Evolutionary conservation across 208 protist species (phyloP).

Genomic region (Trypanosomatidae sp.): DNA sequence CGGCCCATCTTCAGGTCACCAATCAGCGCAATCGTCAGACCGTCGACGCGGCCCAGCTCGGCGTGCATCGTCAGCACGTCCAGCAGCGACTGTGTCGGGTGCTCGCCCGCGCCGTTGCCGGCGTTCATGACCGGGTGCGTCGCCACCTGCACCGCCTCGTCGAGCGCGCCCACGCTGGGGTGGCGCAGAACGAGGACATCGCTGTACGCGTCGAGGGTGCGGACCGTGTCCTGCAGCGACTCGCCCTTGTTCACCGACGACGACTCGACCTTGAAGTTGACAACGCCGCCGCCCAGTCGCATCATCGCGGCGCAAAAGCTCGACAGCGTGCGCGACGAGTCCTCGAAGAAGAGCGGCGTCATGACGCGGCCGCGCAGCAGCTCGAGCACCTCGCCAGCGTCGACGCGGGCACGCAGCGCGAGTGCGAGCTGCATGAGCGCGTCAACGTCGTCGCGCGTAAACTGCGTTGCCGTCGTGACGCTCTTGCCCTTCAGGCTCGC

Average conservation of each 20-base stretch:
- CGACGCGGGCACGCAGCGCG: constrained; percentile 23
- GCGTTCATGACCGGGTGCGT: constrained; percentile 92
- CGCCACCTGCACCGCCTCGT: constrained; percentile 34
- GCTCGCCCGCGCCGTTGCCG: constrained; percentile 96
- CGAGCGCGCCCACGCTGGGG: constrained; percentile 78
- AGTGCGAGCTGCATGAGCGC: constrained; percentile 39
- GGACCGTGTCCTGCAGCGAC: constrained; percentile 75
- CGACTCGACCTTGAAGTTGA: constrained; percentile 71
- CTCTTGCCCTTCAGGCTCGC: constrained; percentile 48
- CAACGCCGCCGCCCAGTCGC: constrained; percentile 61
- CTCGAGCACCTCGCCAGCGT: constrained; percentile 31
- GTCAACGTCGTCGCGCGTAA: constrained; percentile 53
- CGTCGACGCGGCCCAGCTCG: constrained; percentile 87
- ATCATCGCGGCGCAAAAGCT: constrained; percentile 80
- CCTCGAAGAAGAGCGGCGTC: constrained; percentile 81
- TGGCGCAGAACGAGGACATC: constrained; percentile 96
- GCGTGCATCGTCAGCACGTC: constrained; percentile 95
- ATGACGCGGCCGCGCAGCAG: constrained; percentile 60
- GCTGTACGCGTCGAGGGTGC: constrained; percentile 77
- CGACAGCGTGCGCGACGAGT: constrained; percentile 60
- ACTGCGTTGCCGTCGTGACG: constrained; percentile 49
- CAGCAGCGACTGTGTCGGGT: constrained; percentile 97
- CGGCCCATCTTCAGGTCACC: constrained; percentile 97
- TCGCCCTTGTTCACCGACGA: constrained; percentile 81
- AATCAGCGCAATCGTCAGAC: constrained; percentile 89